A percentile compares a stretch with the other conserved stretches of the same genome.
These are phyloP conservation scores for Venturia carpophila DNA, from an alignment of 2,329 filamentous ascomycete species.

Conservation along the genomic window DNA sequence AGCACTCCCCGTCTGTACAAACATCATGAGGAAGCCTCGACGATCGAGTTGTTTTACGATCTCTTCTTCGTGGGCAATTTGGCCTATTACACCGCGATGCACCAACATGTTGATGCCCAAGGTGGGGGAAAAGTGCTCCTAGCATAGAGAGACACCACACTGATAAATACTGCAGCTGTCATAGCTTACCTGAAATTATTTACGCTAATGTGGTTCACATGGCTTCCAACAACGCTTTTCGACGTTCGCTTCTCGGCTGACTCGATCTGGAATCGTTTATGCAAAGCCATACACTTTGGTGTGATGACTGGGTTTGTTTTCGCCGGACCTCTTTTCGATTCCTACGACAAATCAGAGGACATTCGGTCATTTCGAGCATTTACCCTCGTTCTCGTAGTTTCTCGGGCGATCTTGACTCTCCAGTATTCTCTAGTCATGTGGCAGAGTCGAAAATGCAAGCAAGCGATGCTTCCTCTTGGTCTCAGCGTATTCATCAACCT, in stretches of 20 bases:
- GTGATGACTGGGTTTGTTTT: slow-evolving; percentile 54
- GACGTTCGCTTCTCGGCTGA: slow-evolving; percentile 56
- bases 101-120: slow-evolving; percentile 41
- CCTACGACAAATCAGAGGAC: slow-evolving; percentile 26
- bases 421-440: slow-evolving; percentile 15
- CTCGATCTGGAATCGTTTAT: slow-evolving; percentile 51
- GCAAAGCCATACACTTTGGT: slow-evolving; percentile 49
- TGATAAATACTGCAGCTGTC: slow-evolving; percentile 18
- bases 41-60: slow-evolving; percentile 48
- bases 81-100: slow-evolving; percentile 48
- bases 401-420: background rate
- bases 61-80: slow-evolving; percentile 54
- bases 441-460: slow-evolving; percentile 12
- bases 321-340: slow-evolving; percentile 53
- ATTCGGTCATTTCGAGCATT: slow-evolving; percentile 13
- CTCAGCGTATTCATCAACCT: background rate
- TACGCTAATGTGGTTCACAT: slow-evolving; percentile 55
- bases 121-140: background rate
- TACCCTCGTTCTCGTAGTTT: slow-evolving; percentile 13
- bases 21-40: slow-evolving; percentile 34
- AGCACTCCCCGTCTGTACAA: slow-evolving; percentile 1
- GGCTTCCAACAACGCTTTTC: slow-evolving; percentile 52
- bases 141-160: background rate
- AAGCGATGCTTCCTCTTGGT: slow-evolving; percentile 14
- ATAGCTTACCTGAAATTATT: slow-evolving; percentile 42